phyloP scores from a whole-genome alignment of 208 protist genomes.

The Jaenimonas drosophilae region DNA sequence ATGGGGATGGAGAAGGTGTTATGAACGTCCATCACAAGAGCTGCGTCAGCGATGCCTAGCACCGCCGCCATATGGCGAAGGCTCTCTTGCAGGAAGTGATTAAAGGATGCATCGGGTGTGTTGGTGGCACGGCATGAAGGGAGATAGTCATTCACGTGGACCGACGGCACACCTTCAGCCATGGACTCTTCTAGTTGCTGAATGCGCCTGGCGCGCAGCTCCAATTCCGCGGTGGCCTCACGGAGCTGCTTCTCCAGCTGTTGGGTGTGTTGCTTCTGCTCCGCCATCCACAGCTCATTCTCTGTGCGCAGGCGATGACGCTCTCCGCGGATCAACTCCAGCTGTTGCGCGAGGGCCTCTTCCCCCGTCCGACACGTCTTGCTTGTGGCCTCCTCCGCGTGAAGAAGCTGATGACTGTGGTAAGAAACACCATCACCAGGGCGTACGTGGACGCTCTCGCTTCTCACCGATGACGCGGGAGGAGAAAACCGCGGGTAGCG shows the following conservation, averaged over 20 bases:
- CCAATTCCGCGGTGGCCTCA: not conserved
- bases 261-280: constrained; percentile 2
- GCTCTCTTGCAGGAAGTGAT: constrained; percentile 10
- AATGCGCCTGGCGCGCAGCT: constrained; percentile 54
- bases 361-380: not conserved
- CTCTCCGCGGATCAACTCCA: not conserved
- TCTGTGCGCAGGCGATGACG: not conserved
- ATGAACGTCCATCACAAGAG: constrained; percentile 40
- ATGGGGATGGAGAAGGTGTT: not conserved
- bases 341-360: not conserved
- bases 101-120: constrained; percentile 1
- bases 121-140: too few relatives aligned
- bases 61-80: constrained; percentile 17
- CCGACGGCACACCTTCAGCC: constrained; percentile 2
- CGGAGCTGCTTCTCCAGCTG: not conserved
- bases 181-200: constrained; percentile 24
- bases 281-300: constrained; percentile 16
- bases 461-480: too few relatives aligned
- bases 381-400: too few relatives aligned
- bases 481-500: too few relatives aligned
- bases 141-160: not conserved
- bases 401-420: too few relatives aligned
- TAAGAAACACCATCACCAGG: too few relatives aligned
- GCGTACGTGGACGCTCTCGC: too few relatives aligned
- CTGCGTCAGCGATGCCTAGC: constrained; percentile 12